Evolutionary conservation across 2,329 filamentous ascomycete genomes (phyloP).

Genomic region (Ophiostoma sp.): DNA sequence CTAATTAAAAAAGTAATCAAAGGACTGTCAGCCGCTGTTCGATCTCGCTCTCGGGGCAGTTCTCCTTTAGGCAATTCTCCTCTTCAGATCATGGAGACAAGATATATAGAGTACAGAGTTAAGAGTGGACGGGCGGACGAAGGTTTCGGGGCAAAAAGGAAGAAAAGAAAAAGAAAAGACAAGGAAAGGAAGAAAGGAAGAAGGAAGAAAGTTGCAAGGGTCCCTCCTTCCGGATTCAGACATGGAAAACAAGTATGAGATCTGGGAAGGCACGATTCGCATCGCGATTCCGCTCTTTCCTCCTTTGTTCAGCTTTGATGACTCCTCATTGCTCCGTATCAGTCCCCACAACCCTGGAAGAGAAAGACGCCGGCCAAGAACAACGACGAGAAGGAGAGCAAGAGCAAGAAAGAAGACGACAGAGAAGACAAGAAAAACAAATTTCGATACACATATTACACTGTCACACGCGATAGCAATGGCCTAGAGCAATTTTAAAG

Average conservation of each 20-base stretch:
- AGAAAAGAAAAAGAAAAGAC: background rate
- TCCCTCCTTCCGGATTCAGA: background rate
- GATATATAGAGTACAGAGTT: background rate
- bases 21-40: background rate
- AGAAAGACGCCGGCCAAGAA: background rate
- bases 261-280: background rate
- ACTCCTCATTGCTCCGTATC: background rate
- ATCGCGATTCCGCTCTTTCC: background rate
- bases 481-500: too few species aligned
- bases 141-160: background rate
- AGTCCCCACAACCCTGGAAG: conserved; percentile 2
- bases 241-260: background rate
- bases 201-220: background rate
- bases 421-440: background rate
- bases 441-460: background rate
- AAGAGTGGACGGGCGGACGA: background rate
- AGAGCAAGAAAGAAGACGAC: background rate
- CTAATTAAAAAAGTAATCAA: background rate
- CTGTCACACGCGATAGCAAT: background rate
- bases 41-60: background rate
- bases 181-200: background rate
- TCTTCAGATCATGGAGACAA: background rate
- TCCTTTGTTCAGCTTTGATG: background rate
- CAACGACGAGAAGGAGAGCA: background rate
- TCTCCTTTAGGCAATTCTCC: background rate